Conservation (phyloP, 768 basidiomycete genomes). For the Boletus rubropictus region DNA sequence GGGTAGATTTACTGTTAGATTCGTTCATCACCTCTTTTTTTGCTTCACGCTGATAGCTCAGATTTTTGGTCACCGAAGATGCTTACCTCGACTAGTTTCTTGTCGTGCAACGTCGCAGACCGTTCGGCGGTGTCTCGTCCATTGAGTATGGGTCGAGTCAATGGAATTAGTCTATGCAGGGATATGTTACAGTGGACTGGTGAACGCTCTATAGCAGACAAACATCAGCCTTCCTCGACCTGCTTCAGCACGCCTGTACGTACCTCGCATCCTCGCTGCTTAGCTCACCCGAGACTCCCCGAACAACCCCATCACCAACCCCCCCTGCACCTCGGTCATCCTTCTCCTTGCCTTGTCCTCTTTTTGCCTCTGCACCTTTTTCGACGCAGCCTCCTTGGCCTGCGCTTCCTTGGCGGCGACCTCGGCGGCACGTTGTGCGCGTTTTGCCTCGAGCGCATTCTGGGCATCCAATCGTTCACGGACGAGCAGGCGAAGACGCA, state of each 20-base stretch:
- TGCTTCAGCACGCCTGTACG: background rate
- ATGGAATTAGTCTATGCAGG: background rate
- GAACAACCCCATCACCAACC: conserved; percentile 18
- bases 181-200: background rate
- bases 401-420: conserved; percentile 14
- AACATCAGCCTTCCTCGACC: background rate
- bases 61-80: background rate
- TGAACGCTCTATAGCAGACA: background rate
- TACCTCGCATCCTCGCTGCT: background rate
- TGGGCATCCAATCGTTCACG: conserved; percentile 27
- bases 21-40: background rate
- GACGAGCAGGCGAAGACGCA: conserved; percentile 41
- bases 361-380: conserved; percentile 4
- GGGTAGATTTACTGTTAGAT: conserved; percentile 1
- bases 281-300: conserved; percentile 6
- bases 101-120: background rate
- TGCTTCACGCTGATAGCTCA: background rate
- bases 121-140: background rate
- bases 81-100: background rate
- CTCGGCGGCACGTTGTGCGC: conserved; percentile 17
- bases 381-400: conserved; percentile 5
- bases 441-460: conserved; percentile 16
- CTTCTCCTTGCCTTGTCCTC: conserved; percentile 5
- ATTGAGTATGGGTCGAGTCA: background rate
- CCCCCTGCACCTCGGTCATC: conserved; percentile 1